These are phyloP conservation scores for Diaporthe aspalathi DNA, from an alignment of 2,329 filamentous ascomycete genomes.

Conservation along the genomic window DNA sequence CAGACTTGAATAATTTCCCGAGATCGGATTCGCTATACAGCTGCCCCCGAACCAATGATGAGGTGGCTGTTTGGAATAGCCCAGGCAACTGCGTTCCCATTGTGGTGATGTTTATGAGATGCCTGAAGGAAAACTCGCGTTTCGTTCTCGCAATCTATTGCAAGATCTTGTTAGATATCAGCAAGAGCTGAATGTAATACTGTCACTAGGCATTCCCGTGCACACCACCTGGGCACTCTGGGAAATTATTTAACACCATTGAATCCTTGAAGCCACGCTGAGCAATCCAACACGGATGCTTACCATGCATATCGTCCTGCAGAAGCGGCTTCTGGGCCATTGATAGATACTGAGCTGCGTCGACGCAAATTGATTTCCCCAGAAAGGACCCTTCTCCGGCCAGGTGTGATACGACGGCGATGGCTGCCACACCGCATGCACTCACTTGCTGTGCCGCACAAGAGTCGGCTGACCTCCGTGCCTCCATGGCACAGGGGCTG, in stretches of 20 bases:
- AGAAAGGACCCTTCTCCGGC: neutral
- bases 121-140: neutral
- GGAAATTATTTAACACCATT: neutral
- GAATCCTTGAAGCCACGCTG: too few species aligned
- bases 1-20: constrained; percentile 34
- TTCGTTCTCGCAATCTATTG: neutral
- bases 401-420: neutral
- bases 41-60: neutral
- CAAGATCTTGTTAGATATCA: neutral
- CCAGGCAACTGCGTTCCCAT: neutral
- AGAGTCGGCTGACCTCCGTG: neutral
- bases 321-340: neutral
- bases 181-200: neutral
- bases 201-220: neutral
- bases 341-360: neutral
- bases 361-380: neutral
- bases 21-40: neutral
- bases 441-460: neutral
- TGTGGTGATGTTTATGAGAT: neutral
- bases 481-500: constrained; percentile 13
- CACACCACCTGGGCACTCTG: neutral
- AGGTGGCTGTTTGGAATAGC: neutral
- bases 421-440: constrained; percentile 21
- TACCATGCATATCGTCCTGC: neutral
- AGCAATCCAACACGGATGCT: neutral